Evolutionary conservation across 2,329 filamentous ascomycete genomes (phyloP).

Genomic region (Colletotrichum euphorbiae): DNA sequence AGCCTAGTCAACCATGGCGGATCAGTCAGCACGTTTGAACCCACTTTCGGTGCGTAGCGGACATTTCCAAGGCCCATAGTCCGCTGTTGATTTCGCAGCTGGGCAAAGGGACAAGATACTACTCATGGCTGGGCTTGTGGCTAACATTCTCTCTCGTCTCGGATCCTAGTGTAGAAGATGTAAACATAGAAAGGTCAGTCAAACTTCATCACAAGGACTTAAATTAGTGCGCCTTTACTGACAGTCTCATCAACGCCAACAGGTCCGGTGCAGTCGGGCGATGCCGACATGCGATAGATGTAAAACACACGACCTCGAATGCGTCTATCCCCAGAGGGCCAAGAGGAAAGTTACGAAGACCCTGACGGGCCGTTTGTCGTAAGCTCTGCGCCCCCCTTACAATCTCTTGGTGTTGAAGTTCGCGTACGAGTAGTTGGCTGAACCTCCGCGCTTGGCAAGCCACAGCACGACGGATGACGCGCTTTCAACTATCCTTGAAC

Average conservation of each 20-base stretch:
- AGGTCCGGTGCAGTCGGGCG: slow-evolving; percentile 47
- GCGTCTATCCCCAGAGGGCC: slow-evolving; percentile 44
- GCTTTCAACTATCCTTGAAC: slow-evolving; percentile 46
- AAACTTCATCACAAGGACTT: no score
- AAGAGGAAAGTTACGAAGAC: slow-evolving; percentile 44
- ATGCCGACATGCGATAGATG: slow-evolving; percentile 47
- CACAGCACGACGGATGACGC: slow-evolving; percentile 38
- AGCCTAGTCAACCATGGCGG: slow-evolving; percentile 14
- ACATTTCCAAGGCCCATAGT: slow-evolving; percentile 16
- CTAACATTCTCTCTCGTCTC: slow-evolving; percentile 1
- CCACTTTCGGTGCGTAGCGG: slow-evolving; percentile 34
- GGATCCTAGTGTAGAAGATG: slow-evolving; percentile 23
- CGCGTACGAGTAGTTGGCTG: slow-evolving; percentile 8
- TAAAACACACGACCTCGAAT: slow-evolving; percentile 44
- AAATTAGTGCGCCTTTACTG: not conserved
- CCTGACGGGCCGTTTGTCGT: slow-evolving; percentile 32
- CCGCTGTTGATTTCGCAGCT: slow-evolving; percentile 1
- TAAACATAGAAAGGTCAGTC: slow-evolving; percentile 30
- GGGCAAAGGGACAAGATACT: not conserved
- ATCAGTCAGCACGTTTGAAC: slow-evolving; percentile 26
- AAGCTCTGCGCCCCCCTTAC: slow-evolving; percentile 2
- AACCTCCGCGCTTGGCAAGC: slow-evolving; percentile 5
- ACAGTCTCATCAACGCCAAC: not conserved
- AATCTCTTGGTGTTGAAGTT: not conserved
- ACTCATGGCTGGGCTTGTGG: not conserved